phyloP scores from a whole-genome alignment of 169 alveolate species.

The Perkinsus olseni region DNA sequence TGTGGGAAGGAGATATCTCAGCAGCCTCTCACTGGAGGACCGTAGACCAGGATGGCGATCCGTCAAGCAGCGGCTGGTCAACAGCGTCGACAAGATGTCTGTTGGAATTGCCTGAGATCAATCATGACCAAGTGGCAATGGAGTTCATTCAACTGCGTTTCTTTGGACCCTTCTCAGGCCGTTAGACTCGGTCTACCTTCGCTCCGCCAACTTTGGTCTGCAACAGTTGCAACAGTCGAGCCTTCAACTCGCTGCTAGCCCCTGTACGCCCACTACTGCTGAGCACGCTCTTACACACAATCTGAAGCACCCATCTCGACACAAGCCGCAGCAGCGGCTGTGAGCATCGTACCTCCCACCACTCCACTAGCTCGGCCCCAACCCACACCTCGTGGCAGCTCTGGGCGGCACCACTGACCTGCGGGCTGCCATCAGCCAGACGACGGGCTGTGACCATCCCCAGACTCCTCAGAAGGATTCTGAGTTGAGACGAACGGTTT shows the following conservation, averaged over 20 bases:
- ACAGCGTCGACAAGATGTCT: neutral
- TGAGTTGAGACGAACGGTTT: neutral
- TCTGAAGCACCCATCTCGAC: neutral
- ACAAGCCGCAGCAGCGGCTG: neutral
- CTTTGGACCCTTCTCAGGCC: too few relatives aligned
- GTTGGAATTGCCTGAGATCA: neutral
- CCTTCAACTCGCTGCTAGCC: neutral
- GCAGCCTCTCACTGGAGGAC: neutral
- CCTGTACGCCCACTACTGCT: neutral
- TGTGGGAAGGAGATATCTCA: neutral
- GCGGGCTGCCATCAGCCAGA: neutral
- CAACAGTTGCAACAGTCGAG: neutral
- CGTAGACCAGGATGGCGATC: neutral
- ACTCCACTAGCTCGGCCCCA: neutral
- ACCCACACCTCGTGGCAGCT: neutral
- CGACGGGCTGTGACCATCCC: neutral
- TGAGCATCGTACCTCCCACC: neutral
- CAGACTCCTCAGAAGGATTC: neutral
- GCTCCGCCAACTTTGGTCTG: neutral
- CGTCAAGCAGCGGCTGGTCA: neutral
- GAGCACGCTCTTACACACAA: neutral
- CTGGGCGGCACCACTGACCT: neutral
- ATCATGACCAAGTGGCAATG: neutral
- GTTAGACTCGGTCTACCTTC: neutral
- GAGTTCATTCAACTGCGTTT: too few relatives aligned